Percentiles rank a stretch among this genome's conserved stretches.
Conservation (phyloP, 257 asterid species). For the Solanum gracilifrons region DNA sequence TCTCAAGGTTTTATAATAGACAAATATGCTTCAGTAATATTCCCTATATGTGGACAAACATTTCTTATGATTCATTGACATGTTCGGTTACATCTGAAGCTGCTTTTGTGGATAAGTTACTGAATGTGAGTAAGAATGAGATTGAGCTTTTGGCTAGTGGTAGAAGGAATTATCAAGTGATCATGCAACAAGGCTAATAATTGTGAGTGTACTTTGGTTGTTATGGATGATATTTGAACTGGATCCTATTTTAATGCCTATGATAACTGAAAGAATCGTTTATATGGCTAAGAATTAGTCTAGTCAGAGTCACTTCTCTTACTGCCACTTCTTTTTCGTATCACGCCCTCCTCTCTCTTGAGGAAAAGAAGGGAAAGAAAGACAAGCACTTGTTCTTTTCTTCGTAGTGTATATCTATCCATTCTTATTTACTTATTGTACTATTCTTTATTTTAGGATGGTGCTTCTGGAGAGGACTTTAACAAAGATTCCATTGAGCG, state of each 20-base stretch:
- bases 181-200: not conserved
- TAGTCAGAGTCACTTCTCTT: not conserved
- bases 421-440: conserved; percentile 2
- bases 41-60: not conserved
- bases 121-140: not conserved
- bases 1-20: not conserved
- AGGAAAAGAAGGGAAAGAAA: not conserved
- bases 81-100: not conserved
- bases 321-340: not conserved
- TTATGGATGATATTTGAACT: not conserved
- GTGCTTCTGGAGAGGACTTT: conserved; percentile 65
- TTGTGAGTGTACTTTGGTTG: not conserved
- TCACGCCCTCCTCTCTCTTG: not conserved
- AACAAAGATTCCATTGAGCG: conserved; percentile 68
- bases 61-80: not conserved
- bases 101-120: not conserved
- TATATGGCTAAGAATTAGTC: not conserved
- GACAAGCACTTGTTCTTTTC: not conserved
- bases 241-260: not conserved
- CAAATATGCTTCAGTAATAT: not conserved
- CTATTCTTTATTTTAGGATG: conserved; percentile 47
- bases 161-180: not conserved
- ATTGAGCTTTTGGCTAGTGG: not conserved
- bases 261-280: not conserved
- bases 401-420: not conserved